Evolutionary conservation across 345 rosid genomes (phyloP).

Genomic region (Eucalyptus rudis): DNA sequence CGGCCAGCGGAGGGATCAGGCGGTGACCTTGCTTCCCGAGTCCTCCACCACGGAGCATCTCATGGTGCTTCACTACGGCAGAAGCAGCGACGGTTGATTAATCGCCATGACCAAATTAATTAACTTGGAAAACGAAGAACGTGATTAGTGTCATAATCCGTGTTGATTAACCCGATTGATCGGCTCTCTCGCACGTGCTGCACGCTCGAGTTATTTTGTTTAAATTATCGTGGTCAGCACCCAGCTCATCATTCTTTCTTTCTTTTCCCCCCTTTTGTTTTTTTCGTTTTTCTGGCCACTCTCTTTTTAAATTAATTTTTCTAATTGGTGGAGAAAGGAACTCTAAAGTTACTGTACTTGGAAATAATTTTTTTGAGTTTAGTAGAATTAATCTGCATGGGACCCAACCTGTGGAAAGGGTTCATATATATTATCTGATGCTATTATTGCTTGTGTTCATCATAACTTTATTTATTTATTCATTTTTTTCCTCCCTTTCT

Average conservation of each 20-base stretch:
- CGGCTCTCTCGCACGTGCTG: background rate
- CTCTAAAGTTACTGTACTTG: background rate
- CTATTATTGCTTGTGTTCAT: background rate
- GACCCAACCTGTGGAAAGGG: background rate
- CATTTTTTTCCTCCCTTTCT: background rate
- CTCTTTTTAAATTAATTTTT: background rate
- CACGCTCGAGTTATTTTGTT: background rate
- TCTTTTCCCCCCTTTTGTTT: background rate
- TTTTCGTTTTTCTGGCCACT: background rate
- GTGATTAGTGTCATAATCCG: background rate
- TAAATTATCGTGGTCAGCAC: background rate
- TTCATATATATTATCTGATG: background rate
- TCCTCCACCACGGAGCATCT: constrained; percentile 60
- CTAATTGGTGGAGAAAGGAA: background rate
- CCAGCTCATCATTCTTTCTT: background rate
- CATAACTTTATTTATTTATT: background rate
- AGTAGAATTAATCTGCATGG: background rate
- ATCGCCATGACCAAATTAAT: background rate
- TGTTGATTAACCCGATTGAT: background rate
- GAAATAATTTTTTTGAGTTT: background rate
- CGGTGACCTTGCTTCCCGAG: constrained; percentile 42
- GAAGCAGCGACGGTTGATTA: background rate
- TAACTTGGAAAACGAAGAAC: background rate
- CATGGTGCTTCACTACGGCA: constrained; percentile 69
- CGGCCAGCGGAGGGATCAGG: constrained; percentile 19